Percentiles rank a stretch among this genome's conserved stretches.
Conservation (phyloP, 306 rosid species). For the Mimosa bimucronata region DNA sequence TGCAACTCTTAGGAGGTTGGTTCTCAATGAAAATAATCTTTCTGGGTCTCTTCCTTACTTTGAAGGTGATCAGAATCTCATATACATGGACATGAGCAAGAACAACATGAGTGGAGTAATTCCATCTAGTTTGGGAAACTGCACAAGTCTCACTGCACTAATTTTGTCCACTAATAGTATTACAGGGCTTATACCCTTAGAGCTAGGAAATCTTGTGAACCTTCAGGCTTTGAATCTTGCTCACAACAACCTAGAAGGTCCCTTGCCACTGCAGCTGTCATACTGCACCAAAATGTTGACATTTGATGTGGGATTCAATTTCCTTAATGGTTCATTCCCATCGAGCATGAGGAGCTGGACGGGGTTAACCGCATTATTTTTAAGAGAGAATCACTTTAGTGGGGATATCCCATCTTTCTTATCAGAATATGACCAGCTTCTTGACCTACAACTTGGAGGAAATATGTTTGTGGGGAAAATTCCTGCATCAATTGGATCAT, state of each 20-base stretch:
- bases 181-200: conserved; percentile 58
- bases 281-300: conserved; percentile 50
- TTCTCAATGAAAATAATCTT: conserved; percentile 53
- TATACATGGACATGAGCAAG: conserved; percentile 50
- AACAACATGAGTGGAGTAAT: conserved; percentile 60
- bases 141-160: conserved; percentile 52
- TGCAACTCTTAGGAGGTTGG: conserved; percentile 61
- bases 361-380: conserved; percentile 44
- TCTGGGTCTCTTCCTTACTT: conserved; percentile 69
- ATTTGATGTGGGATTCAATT: conserved; percentile 75
- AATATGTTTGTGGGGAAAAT: conserved; percentile 72
- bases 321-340: conserved; percentile 67
- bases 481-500: conserved; percentile 60
- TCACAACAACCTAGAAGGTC: conserved; percentile 66
- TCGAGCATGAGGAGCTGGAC: conserved; percentile 65
- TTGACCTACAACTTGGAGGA: conserved; percentile 74
- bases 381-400: conserved; percentile 65
- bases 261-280: conserved; percentile 66
- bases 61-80: conserved; percentile 39
- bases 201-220: conserved; percentile 63
- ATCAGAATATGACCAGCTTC: conserved; percentile 47
- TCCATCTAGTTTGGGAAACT: conserved; percentile 69
- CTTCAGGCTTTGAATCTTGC: conserved; percentile 54
- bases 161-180: conserved; percentile 57
- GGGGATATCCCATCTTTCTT: conserved; percentile 68